These are phyloP conservation scores for Senna siamea DNA, from an alignment of 306 rosid genomes.

Conservation along the genomic window DNA sequence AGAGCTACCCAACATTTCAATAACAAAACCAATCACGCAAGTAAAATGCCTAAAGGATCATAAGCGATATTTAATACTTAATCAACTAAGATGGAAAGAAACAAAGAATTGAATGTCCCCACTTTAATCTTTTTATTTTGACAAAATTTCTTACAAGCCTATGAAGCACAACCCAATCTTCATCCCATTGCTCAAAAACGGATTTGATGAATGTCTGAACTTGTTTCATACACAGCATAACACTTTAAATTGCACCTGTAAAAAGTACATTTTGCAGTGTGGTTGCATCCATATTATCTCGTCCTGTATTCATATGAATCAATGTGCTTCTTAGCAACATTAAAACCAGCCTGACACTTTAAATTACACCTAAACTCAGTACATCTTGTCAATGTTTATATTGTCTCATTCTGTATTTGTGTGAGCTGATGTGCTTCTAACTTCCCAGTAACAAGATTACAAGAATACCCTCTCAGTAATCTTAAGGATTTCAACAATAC, in stretches of 20 bases:
- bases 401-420: no score
- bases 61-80: neutral
- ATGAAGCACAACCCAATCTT: neutral
- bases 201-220: no score
- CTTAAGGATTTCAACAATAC: neutral
- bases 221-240: neutral
- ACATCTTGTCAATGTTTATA: no score
- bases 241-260: neutral
- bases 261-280: no score
- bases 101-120: conserved; percentile 25
- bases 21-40: conserved; percentile 20
- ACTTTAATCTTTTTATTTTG: neutral
- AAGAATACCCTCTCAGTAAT: neutral
- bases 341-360: no score
- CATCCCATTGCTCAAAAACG: neutral
- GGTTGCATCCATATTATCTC: neutral
- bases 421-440: no score
- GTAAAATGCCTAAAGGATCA: conserved; percentile 8
- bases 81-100: neutral
- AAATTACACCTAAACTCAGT: no score
- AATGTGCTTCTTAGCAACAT: neutral
- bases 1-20: neutral
- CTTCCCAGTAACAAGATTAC: no score
- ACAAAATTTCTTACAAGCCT: conserved; percentile 11
- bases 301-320: neutral